Evolutionary conservation across 352 stramenopile genomes (phyloP), one percentile per base, ranked within the genome.

Genomic region (Phytopythium delawarense): DNA sequence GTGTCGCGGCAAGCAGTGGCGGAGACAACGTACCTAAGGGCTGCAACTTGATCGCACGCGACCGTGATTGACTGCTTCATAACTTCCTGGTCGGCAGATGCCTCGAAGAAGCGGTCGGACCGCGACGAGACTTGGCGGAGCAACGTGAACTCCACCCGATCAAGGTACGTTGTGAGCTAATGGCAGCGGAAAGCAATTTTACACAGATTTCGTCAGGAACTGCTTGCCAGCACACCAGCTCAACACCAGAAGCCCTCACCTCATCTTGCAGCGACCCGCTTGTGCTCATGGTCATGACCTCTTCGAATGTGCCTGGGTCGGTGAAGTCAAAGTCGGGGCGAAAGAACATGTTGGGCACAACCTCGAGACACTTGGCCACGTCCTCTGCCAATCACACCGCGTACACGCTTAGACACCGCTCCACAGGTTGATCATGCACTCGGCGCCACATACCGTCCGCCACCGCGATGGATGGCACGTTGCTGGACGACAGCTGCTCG

Each of bases 51-150:
- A 51, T 94, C 81, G 21, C 84, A 96, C 0, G 87, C 87, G 60
- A 77, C 71, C 32, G 65, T 77, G 52, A 96, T 91, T 25, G 81
- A 90, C 54, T 89, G 82, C 63, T 92, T 91, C 78, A 92, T 96
- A 0, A 91, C 85, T 64, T 92, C 85, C 62, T 96, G 87, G 61
- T 91, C 82, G 34, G 84, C 76, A 7, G 85, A 94, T 13, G 83
- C 84, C 56, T 96, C 79, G 30, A 96, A 94, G 72, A 96, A 94
- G 21, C 81, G 79, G 60, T 96, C 81, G 1, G 87, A 93, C 16
- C 87, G 79, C 11, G 84, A 94, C 37, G 84, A 92, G 37, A 96
- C 84, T 64, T 96, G 84, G 3, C 87, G 83, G 46, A 96, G 71
- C 51, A 96, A 72, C 40, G 84, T 91, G 63, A 94, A 90, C 62